A percentile compares a stretch with the other conserved stretches of the same genome.
phyloP scores from a whole-genome alignment of 352 stramenopile genomes.

The Plasmopara halstedii region DNA sequence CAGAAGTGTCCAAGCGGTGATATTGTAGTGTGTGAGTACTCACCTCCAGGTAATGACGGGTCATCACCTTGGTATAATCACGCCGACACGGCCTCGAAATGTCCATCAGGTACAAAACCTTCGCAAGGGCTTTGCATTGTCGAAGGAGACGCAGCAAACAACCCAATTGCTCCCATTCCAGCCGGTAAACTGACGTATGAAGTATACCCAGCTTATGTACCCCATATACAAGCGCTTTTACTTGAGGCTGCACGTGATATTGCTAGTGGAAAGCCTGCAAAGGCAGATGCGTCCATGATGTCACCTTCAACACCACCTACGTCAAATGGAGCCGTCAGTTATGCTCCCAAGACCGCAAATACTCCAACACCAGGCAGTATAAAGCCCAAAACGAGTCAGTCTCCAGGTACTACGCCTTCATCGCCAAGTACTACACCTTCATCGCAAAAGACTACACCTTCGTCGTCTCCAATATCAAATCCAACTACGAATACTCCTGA shows the following conservation, averaged over 20 bases:
- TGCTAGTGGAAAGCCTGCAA: slow-evolving; percentile 3
- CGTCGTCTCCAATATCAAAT: neutral
- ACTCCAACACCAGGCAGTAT: neutral
- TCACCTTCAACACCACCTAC: neutral
- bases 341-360: neutral
- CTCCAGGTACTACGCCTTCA: too few species aligned
- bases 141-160: slow-evolving; percentile 37
- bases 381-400: too few species aligned
- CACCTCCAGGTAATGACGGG: slow-evolving; percentile 41
- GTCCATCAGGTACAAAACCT: slow-evolving; percentile 38
- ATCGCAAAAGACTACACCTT: slow-evolving; percentile 8
- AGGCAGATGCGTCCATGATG: neutral
- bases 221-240: slow-evolving; percentile 43
- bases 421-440: too few species aligned
- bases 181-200: slow-evolving; percentile 49
- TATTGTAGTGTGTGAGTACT: slow-evolving; percentile 59
- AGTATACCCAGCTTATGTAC: slow-evolving; percentile 47
- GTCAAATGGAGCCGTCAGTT: neutral
- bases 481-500: neutral
- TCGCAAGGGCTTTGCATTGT: slow-evolving; percentile 43
- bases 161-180: slow-evolving; percentile 46
- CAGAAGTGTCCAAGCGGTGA: slow-evolving; percentile 31
- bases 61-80: slow-evolving; percentile 55
- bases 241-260: slow-evolving; percentile 26
- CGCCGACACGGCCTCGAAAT: slow-evolving; percentile 34